phyloP scores from a whole-genome alignment of 441 rosid genomes.

The Capsella rubella region DNA sequence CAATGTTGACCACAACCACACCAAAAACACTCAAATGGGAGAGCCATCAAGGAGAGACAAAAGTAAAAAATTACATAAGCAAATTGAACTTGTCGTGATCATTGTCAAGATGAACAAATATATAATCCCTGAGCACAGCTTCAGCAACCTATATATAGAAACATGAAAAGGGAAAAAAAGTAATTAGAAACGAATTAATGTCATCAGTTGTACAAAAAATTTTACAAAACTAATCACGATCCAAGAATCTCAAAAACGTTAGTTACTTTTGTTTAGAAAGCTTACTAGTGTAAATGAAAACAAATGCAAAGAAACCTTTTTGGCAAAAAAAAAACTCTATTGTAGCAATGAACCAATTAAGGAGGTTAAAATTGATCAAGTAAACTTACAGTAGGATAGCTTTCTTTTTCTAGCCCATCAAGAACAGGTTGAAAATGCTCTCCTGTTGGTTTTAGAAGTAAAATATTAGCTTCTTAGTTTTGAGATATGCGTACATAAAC shows the following conservation, averaged over 20 bases:
- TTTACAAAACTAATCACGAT: slow-evolving; percentile 7
- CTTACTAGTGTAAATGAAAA: slow-evolving; percentile 14
- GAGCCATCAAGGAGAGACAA: slow-evolving; percentile 28
- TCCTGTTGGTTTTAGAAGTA: slow-evolving; percentile 53
- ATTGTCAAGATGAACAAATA: slow-evolving; percentile 85
- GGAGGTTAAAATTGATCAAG: slow-evolving; percentile 19
- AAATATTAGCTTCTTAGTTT: slow-evolving; percentile 33
- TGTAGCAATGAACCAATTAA: slow-evolving; percentile 10
- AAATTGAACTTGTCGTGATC: slow-evolving; percentile 93
- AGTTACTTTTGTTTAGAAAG: slow-evolving; percentile 11
- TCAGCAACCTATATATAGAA: slow-evolving; percentile 71
- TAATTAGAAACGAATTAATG: not conserved
- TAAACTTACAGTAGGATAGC: slow-evolving; percentile 59
- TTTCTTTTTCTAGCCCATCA: slow-evolving; percentile 70
- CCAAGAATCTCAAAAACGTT: slow-evolving; percentile 20
- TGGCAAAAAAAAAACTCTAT: not conserved
- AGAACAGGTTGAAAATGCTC: slow-evolving; percentile 80
- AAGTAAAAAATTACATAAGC: slow-evolving; percentile 69
- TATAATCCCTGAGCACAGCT: slow-evolving; percentile 69
- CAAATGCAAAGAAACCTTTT: slow-evolving; percentile 4
- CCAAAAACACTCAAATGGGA: slow-evolving; percentile 7
- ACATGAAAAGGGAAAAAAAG: slow-evolving; percentile 2
- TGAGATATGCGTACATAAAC: slow-evolving; percentile 23
- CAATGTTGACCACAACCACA: slow-evolving; percentile 30
- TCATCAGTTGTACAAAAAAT: slow-evolving; percentile 14